Base-by-base conservation (phyloP, 805 yeast species). In the Candida nanaspora region DNA sequence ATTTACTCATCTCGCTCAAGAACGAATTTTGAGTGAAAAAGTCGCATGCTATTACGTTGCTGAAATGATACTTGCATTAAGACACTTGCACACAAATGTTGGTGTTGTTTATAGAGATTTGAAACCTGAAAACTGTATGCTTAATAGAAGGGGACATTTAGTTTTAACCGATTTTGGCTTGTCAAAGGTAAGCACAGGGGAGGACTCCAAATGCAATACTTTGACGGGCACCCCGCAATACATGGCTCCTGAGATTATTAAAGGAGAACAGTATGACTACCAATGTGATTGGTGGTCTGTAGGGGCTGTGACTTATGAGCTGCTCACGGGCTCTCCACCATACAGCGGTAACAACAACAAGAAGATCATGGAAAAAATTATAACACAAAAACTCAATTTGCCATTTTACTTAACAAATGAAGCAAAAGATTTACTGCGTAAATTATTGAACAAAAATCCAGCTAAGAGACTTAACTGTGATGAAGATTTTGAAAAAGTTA, bases 271-370 rank as follows among this genome's bases (percentile, higher is more conserved):
- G 15, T 88, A 87, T 58, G 87, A 82, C 50, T 81, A 76, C 40
- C 71, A 78, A 26, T 93, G 88, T 37, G 96, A 87, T 58, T 86
- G 95, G 85, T 87, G 95, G 87, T 86, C 95, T 0, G 63, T 88
- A 27, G 96, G 96, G 0, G 83, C 95, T 36, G 81, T 87, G 6
- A 65, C 81, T 37, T 84, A 65, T 52, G 95, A 88, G 57, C 72
- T 87, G 73, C 66, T 87, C 38, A 81, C 89, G 0, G 96, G 96
- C 0, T 71, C 80, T 37, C 95, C 96, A 0, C 96, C 96, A 1
- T 86, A 85, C 59, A 83, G 93, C 0, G 96, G 96, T 3, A 80
- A 74, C 41, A 84, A 82, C 51, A 82, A 83, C 52, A 81, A 82
- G 55, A 74, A 72, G 35, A 84, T 87, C 25, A 71, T 83, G 63